Evolutionary conservation across 2,329 filamentous ascomycete species (phyloP).

Genomic region (Colletotrichum sp.): DNA sequence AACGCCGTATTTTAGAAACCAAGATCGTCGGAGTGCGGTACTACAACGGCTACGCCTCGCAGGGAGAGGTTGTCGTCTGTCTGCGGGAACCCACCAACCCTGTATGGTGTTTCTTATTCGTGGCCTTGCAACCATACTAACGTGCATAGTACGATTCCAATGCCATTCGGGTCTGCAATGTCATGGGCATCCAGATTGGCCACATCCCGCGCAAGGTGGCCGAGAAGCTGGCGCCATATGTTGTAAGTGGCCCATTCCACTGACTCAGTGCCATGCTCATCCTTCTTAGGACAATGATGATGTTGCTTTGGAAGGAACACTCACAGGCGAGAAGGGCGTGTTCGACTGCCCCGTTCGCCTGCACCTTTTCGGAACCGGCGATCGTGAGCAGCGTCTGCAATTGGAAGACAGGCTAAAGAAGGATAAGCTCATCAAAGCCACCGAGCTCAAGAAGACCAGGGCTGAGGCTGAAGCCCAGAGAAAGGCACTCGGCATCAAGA

Average conservation of each 20-base stretch:
- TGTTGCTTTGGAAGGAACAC: conserved; percentile 70
- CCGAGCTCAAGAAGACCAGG: conserved; percentile 60
- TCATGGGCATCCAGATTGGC: conserved; percentile 76
- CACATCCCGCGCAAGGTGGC: conserved; percentile 74
- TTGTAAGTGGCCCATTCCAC: conserved; percentile 53
- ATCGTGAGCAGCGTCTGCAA: conserved; percentile 53
- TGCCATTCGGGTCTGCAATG: conserved; percentile 81
- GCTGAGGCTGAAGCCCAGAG: conserved; percentile 59
- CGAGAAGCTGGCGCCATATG: conserved; percentile 74
- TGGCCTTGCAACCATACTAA: background rate
- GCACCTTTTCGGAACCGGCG: conserved; percentile 71
- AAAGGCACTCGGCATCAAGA: conserved; percentile 44
- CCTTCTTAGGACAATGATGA: conserved; percentile 57
- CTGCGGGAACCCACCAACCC: conserved; percentile 70
- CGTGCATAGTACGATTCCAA: conserved; percentile 68
- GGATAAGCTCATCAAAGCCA: conserved; percentile 67
- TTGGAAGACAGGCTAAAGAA: conserved; percentile 68
- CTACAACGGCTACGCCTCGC: conserved; percentile 66
- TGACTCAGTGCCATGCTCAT: background rate
- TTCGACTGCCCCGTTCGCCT: conserved; percentile 78
- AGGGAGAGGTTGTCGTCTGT: conserved; percentile 68
- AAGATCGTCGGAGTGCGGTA: conserved; percentile 62
- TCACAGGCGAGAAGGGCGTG: conserved; percentile 68
- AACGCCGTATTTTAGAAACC: conserved; percentile 33
- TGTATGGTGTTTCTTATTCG: conserved; percentile 29